A percentile compares a stretch with the other conserved stretches of the same genome.
Evolutionary conservation across 208 protist genomes (phyloP).

Genomic region (Trypanosoma theileri): DNA sequence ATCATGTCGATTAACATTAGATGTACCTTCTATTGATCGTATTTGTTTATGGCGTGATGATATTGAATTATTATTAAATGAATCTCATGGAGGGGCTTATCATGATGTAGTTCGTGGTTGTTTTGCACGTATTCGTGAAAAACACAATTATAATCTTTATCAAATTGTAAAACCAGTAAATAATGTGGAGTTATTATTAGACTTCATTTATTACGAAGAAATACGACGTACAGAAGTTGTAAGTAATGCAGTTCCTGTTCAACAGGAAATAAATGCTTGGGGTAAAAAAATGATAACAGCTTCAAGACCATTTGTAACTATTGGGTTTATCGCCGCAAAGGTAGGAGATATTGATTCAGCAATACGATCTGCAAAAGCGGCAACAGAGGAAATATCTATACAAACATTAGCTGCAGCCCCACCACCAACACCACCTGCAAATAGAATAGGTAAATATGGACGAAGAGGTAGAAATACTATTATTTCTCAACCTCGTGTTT

Average conservation of each 20-base stretch:
- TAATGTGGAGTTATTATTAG: constrained; percentile 35
- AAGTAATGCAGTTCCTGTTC: constrained; percentile 49
- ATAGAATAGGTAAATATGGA: background rate
- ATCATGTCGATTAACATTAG: constrained; percentile 13
- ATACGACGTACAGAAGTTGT: constrained; percentile 38
- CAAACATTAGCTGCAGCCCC: background rate
- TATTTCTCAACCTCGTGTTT: background rate
- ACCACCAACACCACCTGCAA: constrained; percentile 19
- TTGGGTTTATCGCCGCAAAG: constrained; percentile 59
- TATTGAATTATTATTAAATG: constrained; percentile 34
- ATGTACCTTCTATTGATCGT: constrained; percentile 35
- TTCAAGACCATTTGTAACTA: constrained; percentile 34
- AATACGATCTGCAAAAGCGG: constrained; percentile 25
- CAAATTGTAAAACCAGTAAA: constrained; percentile 33
- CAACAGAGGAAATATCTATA: background rate
- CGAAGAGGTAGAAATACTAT: background rate
- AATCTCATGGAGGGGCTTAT: constrained; percentile 33
- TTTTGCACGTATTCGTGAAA: constrained; percentile 52
- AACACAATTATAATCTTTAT: constrained; percentile 37
- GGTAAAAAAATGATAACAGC: constrained; percentile 46
- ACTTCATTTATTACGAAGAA: constrained; percentile 48
- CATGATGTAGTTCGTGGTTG: constrained; percentile 39
- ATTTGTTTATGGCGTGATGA: constrained; percentile 44
- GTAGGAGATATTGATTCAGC: constrained; percentile 42
- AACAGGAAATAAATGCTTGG: constrained; percentile 42